Percentiles rank a stretch among this genome's conserved stretches.
These are phyloP conservation scores for Pittosporum tobira DNA, from an alignment of 129 eudicot species.

Conservation along the genomic window DNA sequence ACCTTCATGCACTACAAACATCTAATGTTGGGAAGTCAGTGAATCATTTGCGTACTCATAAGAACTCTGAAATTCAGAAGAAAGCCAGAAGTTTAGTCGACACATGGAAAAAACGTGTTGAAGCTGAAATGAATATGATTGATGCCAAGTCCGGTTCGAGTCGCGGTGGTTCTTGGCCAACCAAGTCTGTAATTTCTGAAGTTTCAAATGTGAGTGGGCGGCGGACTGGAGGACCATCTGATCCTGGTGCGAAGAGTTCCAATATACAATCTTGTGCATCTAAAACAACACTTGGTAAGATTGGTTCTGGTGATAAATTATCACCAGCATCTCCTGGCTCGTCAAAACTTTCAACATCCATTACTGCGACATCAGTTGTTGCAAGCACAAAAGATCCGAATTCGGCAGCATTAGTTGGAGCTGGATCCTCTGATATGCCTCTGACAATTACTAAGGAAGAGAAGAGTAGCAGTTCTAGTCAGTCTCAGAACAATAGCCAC, in stretches of 20 bases:
- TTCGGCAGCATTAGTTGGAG: constrained; percentile 21
- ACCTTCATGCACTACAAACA: constrained; percentile 43
- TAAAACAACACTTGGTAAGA: constrained; percentile 33
- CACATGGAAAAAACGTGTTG: constrained; percentile 63
- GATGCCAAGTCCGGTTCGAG: constrained; percentile 46
- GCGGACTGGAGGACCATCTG: constrained; percentile 24
- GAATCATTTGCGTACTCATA: constrained; percentile 42
- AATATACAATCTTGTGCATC: constrained; percentile 38
- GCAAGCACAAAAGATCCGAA: constrained; percentile 21
- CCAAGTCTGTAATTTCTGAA: constrained; percentile 43
- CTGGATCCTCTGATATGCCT: constrained; percentile 35
- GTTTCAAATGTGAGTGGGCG: constrained; percentile 29
- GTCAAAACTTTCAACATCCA: constrained; percentile 26
- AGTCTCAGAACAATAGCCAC: constrained; percentile 69
- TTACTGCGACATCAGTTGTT: constrained; percentile 21
- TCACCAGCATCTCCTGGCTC: constrained; percentile 46
- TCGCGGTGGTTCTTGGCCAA: constrained; percentile 43
- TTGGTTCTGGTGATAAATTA: constrained; percentile 43
- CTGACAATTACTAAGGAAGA: constrained; percentile 50
- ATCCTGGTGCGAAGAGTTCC: constrained; percentile 40
- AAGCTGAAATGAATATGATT: constrained; percentile 50
- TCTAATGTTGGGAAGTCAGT: constrained; percentile 56
- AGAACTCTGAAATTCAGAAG: constrained; percentile 43
- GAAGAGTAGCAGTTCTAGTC: constrained; percentile 73
- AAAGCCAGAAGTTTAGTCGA: constrained; percentile 53